Percentiles rank a stretch among this genome's conserved stretches.
These are phyloP conservation scores for Elaeis oleifera DNA, from an alignment of 202 grass and related monocot species.

Conservation along the genomic window DNA sequence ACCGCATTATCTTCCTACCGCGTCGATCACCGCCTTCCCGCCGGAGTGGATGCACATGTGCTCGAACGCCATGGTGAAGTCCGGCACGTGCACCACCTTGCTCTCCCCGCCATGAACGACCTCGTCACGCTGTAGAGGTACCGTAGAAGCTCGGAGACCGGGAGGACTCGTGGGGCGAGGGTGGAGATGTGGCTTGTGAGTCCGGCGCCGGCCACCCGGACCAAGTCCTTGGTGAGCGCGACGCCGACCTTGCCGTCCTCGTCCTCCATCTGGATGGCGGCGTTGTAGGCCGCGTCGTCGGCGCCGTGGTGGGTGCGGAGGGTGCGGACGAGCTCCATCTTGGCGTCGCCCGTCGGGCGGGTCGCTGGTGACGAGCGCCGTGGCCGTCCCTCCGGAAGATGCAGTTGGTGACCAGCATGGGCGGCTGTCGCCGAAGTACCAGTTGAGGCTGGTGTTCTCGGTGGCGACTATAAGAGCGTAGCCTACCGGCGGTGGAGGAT, in stretches of 20 bases:
- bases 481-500: background rate
- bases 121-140: constrained; percentile 6
- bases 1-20: constrained; percentile 10
- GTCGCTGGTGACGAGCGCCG: constrained; percentile 16
- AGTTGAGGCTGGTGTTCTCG: constrained; percentile 15
- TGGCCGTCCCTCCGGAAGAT: constrained; percentile 13
- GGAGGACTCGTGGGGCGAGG: constrained; percentile 7
- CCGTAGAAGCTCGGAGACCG: constrained; percentile 3
- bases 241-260: constrained; percentile 13
- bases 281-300: constrained; percentile 19
- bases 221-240: constrained; percentile 17
- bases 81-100: constrained; percentile 11
- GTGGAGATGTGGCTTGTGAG: constrained; percentile 8
- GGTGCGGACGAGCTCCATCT: constrained; percentile 11
- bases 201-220: constrained; percentile 7
- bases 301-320: constrained; percentile 17
- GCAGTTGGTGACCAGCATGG: constrained; percentile 20
- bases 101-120: background rate
- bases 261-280: constrained; percentile 17
- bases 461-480: constrained; percentile 18
- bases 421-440: constrained; percentile 18
- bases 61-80: constrained; percentile 15
- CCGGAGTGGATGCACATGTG: constrained; percentile 18
- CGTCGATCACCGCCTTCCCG: constrained; percentile 18
- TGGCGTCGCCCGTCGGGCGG: background rate